Conservation (phyloP, 2,329 filamentous ascomycete genomes). For the Nannizziopsis arthrosporioides region DNA sequence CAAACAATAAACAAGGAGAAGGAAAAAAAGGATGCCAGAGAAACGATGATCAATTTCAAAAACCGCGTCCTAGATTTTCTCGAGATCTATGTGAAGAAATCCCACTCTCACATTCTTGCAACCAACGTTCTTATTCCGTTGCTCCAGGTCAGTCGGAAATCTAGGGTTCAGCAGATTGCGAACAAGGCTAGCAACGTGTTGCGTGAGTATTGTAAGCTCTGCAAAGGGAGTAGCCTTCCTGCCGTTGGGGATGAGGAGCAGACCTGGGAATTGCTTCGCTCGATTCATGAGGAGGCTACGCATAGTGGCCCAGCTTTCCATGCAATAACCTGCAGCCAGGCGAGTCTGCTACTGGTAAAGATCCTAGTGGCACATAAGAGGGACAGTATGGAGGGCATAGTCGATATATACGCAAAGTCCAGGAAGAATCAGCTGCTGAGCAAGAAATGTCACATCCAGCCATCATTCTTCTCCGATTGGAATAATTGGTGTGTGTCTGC, state of each 20-base stretch:
- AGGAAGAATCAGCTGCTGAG: constrained; percentile 48
- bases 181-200: constrained; percentile 64
- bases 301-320: constrained; percentile 53
- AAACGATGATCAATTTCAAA: constrained; percentile 88
- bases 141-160: constrained; percentile 63
- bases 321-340: constrained; percentile 58
- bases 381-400: constrained; percentile 43
- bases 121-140: constrained; percentile 64
- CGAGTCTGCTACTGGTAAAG: constrained; percentile 37
- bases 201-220: constrained; percentile 57
- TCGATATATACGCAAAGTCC: constrained; percentile 53
- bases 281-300: constrained; percentile 55
- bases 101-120: constrained; percentile 55
- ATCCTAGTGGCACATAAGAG: constrained; percentile 38
- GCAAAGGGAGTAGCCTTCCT: constrained; percentile 33
- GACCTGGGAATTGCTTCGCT: constrained; percentile 48
- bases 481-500: constrained; percentile 54
- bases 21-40: constrained; percentile 75
- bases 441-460: constrained; percentile 49
- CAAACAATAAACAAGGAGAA: constrained; percentile 62
- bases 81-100: constrained; percentile 70
- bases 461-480: constrained; percentile 59
- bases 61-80: constrained; percentile 81
- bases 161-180: constrained; percentile 61
- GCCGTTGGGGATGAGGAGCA: constrained; percentile 32